Evolutionary conservation across 2,329 filamentous ascomycete species (phyloP), one percentile per base, ranked within the genome.

Genomic region (Tolypocladium pustulatum): DNA sequence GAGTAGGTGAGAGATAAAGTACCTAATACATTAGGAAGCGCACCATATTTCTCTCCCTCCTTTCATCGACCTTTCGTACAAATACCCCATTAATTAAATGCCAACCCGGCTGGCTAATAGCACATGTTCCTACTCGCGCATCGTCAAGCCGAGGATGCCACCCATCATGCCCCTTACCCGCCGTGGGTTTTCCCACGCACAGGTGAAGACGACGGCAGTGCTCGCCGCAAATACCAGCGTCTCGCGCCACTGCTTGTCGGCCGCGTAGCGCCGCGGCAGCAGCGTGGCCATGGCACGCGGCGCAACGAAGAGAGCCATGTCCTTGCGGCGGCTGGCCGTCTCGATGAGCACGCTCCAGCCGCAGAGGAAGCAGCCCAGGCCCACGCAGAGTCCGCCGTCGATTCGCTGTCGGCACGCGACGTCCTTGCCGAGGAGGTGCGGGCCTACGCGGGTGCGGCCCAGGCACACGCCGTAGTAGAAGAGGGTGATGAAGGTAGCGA

Each of bases 401-500:
- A 87, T 81, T 56, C 67, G 69, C 67, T 84, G 81, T 32, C 79
- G 72, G 30, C 74, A 67, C 1, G 69, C 64, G 0, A 70, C 71
- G 60, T 83, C 78, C 22, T 69, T 75, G n/a, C 83, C 81, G 30
- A 92, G 74, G 15, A 93, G 27, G 38, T 70, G 81, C 0, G 91
- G 91, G 0, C 90, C 90, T 8, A 94, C 61, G 13, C 89, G 81
- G 1, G 86, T 91, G 52, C 91, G 83, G 7, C 84, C 79, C 0
- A 95, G 82, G 68, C 91, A 96, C 4, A 95, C 88, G 34, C 88
- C 86, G 69, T 95, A 95, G 75, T 92, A 95, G 70, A 93, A 94
- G 13, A 91, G 75, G 1, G 84, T 78, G 63, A 95, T 88, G 71
- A 93, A 95, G 0, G 84, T 75, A 3, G 85, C 89, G 1, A 96